Percentiles rank a stretch among this genome's conserved stretches.
Conservation (phyloP, 768 basidiomycete species). For the Ephemerocybe angulata region DNA sequence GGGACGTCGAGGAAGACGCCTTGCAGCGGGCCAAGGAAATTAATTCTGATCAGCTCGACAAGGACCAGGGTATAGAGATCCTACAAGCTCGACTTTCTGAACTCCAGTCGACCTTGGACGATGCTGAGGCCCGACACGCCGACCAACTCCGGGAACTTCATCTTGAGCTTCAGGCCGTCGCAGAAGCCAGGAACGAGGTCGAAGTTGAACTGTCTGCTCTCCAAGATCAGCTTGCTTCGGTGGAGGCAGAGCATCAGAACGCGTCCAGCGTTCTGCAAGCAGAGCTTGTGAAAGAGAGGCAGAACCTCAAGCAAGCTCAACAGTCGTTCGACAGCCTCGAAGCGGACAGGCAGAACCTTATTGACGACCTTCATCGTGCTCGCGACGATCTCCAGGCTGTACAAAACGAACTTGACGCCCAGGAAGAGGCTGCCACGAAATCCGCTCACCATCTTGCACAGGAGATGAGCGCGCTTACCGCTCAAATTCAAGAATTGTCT, state of each 20-base stretch:
- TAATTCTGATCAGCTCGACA: neutral
- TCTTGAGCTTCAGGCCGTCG: neutral
- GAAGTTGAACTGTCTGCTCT: neutral
- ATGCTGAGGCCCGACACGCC: neutral
- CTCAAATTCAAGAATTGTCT: slow-evolving; percentile 1
- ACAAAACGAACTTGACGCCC: neutral
- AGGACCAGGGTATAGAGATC: neutral
- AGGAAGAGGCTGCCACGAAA: neutral
- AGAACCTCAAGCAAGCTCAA: neutral
- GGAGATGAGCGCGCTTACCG: neutral
- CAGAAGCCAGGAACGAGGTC: neutral
- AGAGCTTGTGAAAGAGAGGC: slow-evolving; percentile 2
- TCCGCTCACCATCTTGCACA: no score
- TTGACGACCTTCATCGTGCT: neutral
- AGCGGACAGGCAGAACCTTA: neutral
- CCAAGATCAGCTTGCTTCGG: neutral
- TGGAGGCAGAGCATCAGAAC: neutral
- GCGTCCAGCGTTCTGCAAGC: neutral
- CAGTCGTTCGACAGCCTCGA: neutral
- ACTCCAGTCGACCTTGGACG: neutral
- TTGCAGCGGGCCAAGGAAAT: neutral
- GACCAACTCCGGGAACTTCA: neutral
- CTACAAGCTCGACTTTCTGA: neutral
- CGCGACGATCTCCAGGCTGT: neutral
- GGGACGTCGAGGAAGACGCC: neutral